These are phyloP conservation scores for Samsoniella hepiali DNA, from an alignment of 2,329 filamentous ascomycete genomes.

Conservation along the genomic window DNA sequence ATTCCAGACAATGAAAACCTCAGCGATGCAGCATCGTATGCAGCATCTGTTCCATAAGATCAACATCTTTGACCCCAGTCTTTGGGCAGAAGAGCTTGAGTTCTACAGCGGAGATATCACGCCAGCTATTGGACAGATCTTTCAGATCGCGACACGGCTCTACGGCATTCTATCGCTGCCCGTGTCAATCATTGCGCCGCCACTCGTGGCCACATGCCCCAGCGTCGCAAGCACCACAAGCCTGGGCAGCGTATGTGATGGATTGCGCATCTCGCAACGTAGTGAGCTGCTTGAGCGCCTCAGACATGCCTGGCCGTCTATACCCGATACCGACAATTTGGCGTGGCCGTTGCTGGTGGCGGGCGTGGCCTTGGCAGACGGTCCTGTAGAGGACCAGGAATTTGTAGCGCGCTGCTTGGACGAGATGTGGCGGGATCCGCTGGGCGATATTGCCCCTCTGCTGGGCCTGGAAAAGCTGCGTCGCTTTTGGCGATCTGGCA, in stretches of 20 bases:
- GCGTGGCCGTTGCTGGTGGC: not conserved
- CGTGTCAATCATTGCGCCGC: not conserved
- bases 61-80: not conserved
- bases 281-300: not conserved
- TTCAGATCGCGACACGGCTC: not conserved
- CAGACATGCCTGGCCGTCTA: not conserved
- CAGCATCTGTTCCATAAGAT: not conserved
- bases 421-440: not conserved
- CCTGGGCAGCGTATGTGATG: not conserved
- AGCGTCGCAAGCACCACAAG: not conserved
- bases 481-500: not conserved
- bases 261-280: not conserved
- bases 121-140: not conserved
- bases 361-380: slow-evolving; percentile 1
- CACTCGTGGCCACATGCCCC: not conserved
- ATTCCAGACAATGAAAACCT: not conserved
- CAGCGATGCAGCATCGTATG: not conserved
- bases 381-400: not conserved
- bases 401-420: not conserved
- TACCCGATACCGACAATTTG: not conserved
- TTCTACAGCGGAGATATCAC: not conserved
- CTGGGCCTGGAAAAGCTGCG: not conserved
- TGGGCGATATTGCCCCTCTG: not conserved
- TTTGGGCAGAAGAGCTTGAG: not conserved
- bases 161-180: not conserved